These are phyloP conservation scores for Physcomitrium patens DNA, from an alignment of 225 moss, liverwort and hornwort genomes.

Conservation along the genomic window DNA sequence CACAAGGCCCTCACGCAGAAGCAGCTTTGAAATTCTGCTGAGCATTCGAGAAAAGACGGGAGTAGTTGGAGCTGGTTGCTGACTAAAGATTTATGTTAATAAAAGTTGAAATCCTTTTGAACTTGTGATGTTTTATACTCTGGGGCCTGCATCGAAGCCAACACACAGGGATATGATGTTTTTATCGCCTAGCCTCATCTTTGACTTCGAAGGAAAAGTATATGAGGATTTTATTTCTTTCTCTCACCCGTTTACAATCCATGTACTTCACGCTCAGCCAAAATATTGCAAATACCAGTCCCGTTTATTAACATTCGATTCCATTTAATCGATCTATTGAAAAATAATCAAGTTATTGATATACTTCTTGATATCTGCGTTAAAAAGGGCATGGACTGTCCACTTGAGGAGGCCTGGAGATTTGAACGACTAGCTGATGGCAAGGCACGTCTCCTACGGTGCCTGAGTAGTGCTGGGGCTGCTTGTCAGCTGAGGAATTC, in stretches of 20 bases:
- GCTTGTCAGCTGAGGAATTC: conserved; percentile 38
- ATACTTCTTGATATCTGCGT: not conserved
- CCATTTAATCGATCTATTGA: too few species aligned
- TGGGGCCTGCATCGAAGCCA: too few species aligned
- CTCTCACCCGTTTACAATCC: too few species aligned
- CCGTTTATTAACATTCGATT: too few species aligned
- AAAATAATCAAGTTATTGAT: too few species aligned
- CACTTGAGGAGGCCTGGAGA: conserved; percentile 38
- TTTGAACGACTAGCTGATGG: conserved; percentile 39
- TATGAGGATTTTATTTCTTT: too few species aligned
- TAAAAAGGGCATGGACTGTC: conserved; percentile 41
- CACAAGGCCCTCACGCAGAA: conserved; percentile 51
- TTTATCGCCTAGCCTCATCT: too few species aligned
- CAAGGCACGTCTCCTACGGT: conserved; percentile 35
- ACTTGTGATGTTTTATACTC: too few species aligned
- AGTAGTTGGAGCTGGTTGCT: conserved; percentile 8
- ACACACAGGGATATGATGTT: too few species aligned
- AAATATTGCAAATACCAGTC: too few species aligned
- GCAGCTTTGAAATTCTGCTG: conserved; percentile 20
- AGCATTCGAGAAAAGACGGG: not conserved
- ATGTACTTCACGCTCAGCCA: too few species aligned
- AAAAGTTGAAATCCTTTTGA: not conserved
- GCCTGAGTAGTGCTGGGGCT: conserved; percentile 49
- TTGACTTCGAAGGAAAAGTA: too few species aligned
- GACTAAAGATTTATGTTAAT: conserved; percentile 11